Evolutionary conservation across 2,329 filamentous ascomycete species (phyloP), one percentile per base, ranked within the genome.

Genomic region (Pezicula neosporulosa): DNA sequence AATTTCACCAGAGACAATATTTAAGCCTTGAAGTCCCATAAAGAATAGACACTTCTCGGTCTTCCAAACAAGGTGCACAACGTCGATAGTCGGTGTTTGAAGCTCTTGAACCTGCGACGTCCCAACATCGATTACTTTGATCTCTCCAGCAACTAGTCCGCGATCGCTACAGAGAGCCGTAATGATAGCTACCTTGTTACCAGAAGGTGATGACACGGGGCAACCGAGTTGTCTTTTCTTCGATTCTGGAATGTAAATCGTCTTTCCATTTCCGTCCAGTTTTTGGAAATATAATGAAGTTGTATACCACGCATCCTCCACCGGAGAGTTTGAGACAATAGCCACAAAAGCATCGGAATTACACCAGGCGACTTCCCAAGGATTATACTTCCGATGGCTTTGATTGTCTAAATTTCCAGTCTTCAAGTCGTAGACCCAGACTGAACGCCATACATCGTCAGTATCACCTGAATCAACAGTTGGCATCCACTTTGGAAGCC

Each of bases 401-500:
- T 39, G n/a, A 19, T 41, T 27, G 9, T 33, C 16, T 6, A 24
- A 8, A 7, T 42, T 41, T 6, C 27, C 27, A 19, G 35, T 41
- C 30, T 38, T 38, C 12, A 42, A 13, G 24, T 48, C 18, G 21
- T 28, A 41, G 4, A 41, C 21, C 46, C 46, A 48, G 6, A 41
- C 16, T 13, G 35, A 15, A 13, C 46, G 19, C 46, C 46, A 48
- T 16, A 13, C 46, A 18, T 27, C 46, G 6, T 13, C 21, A 18
- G 39, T 13, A 39, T 48, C 21, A 28, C 37, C 37, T 27, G 24
- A 21, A 39, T 48, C 46, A 21, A 48, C 27, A 24, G 19, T 48
- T 10, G 46, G 46, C 37, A 48, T 39, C 46, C 46, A 48, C 19
- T 38, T 21, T 6, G 46, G 46, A 4, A 47, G 33, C 21, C 75